Evolutionary conservation across 2,329 filamentous ascomycete species (phyloP), one percentile per base, ranked within the genome.

Genomic region (Penicillium glabrum): DNA sequence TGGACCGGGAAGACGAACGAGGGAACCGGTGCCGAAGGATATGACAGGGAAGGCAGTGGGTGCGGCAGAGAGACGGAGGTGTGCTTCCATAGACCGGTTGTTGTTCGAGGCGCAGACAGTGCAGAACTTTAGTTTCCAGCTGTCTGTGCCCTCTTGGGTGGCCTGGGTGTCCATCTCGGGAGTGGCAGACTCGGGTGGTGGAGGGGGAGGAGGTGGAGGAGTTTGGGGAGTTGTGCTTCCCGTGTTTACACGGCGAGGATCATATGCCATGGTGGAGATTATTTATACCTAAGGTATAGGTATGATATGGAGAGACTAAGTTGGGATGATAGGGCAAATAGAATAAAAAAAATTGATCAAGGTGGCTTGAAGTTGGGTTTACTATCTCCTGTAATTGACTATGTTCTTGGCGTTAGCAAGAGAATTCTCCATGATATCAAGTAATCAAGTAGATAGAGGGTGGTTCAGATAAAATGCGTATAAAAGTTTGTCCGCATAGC

Each of bases 41-140:
- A 98, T 96, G 65, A 96, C 93, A n/a, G 95, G 95, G 70, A 95
- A 98, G 48, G 88, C 79, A 47, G 93, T 95, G 53, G 89, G 78
- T 49, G 91, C 90, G 58, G 89, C 85, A 5, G 95, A 91, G 33
- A 99, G 87, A 61, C 91, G 90, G 27, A 97, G 86, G 75, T 99
- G 95, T n/a, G 93, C 93, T 82, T 98, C 95, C 95, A 99, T 98
- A n/a, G 91, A 96, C 86, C 95, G 87, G 72, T 99, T 99, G 75
- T 99, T 92, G 69, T 99, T 99, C 69, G 92, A 96, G 8, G 95
- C 95, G 77, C 95, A 99, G n/a, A 99, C 93, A 3, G 95, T 98
- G 80, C 93, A 97, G 77, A 98, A 97, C 72, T 90, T 96, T 60
- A 99, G 84, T 77, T 95, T 96, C 82, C 88, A 96, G 51, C 82